Base-by-base conservation (phyloP, 192 early-diverging fungal genomes). In the Mortierella claussenii region DNA sequence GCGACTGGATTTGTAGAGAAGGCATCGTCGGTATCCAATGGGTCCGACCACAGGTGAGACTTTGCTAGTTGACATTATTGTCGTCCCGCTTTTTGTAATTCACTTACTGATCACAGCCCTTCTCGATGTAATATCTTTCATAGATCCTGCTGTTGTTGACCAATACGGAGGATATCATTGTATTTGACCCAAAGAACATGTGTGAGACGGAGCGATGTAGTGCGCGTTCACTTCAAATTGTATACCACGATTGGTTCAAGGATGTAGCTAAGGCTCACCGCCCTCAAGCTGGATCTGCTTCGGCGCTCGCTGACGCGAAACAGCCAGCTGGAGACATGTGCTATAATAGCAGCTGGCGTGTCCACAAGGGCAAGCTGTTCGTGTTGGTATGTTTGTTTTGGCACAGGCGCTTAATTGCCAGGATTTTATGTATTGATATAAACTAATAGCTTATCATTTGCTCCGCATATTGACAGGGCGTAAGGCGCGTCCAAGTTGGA, bases 11-110 rank as follows among this genome's bases (percentile, higher is more conserved):
- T 48, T 78, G 79, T 1, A 68, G 61, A 30, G 82, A 88, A 68
- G 66, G 80, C n/a, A 86, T 88, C 53, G 85, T 88, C 33, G 85
- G 78, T 10, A 65, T 88, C 15, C 85, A 88, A 67, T 88, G 87
- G 87, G 75, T 88, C 24, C 82, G 81, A 28, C 79, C 81, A 32
- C 87, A 88, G 81, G 85, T 88, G 69, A 33, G 12, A 40, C 13
- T 40, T 28, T 10, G 5, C 34, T 32, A 43, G 33, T 55, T 24
- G 32, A 65, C 17, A 33, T 20, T 30, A 5, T 33, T 17, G 20
- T 48, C 30, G 2, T 60, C 24, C 10, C 15, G 18, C 3, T 34
- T 32, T 3, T 4, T 36, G 20, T 27, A 10, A 2, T 65, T 52
- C 26, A 4, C 4, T 17, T 50, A 32, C 20, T 37, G 33, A 4